Evolutionary conservation across 202 grass and related monocot species (phyloP).

Genomic region (Panicum hallii): DNA sequence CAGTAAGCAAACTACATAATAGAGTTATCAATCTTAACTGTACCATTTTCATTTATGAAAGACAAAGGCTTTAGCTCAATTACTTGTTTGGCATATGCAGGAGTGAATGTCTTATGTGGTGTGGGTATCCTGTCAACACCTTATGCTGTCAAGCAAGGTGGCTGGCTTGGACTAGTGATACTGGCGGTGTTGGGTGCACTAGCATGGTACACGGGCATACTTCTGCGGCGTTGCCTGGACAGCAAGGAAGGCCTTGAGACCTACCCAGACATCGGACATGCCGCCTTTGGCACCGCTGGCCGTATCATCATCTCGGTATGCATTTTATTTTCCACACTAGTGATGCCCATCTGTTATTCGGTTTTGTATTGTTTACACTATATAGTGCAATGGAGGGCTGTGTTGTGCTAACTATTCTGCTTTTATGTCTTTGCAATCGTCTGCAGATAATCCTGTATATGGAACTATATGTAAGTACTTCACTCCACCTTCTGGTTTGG

Average conservation of each 20-base stretch:
- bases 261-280: constrained; percentile 94
- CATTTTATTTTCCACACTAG: neutral
- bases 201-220: constrained; percentile 80
- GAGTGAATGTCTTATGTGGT: constrained; percentile 90
- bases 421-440: constrained; percentile 14
- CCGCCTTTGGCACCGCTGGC: constrained; percentile 79
- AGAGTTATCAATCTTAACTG: neutral
- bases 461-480: constrained; percentile 91
- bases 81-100: constrained; percentile 44
- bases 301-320: constrained; percentile 79
- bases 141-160: constrained; percentile 85
- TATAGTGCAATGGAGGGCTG: neutral
- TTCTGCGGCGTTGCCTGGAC: constrained; percentile 78
- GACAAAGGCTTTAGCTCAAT: neutral
- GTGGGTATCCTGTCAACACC: constrained; percentile 94
- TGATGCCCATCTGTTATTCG: neutral
- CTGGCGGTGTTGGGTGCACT: constrained; percentile 63
- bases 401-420: constrained; percentile 23
- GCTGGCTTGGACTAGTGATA: constrained; percentile 79
- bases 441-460: constrained; percentile 87
- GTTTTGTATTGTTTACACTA: constrained; percentile 33
- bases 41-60: neutral
- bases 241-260: constrained; percentile 81
- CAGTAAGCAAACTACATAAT: neutral
- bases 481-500: neutral